Percentiles rank a stretch among this genome's conserved stretches.
Conservation (phyloP, 208 protist genomes). For the Trypanosoma avium region DNA sequence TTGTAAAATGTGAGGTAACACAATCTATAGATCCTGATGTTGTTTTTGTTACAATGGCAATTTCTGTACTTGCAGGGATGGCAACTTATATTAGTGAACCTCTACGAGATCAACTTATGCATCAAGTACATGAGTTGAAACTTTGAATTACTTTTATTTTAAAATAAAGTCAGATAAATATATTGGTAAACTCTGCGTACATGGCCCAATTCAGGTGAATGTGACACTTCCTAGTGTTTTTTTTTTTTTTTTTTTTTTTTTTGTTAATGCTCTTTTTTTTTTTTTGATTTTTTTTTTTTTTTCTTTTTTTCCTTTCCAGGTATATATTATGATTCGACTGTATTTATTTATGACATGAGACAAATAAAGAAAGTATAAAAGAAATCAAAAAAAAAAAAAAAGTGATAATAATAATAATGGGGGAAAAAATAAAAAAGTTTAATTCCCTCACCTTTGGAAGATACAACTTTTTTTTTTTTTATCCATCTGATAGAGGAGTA, state of each 20-base stretch:
- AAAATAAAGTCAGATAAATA: too few species aligned
- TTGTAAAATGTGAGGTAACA: conserved; percentile 56
- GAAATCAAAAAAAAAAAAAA: too few species aligned
- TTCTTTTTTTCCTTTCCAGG: not conserved
- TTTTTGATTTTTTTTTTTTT: not conserved
- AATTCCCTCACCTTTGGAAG: too few species aligned
- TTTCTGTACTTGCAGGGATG: conserved; percentile 74
- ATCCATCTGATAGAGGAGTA: not conserved
- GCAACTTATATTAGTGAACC: conserved; percentile 51
- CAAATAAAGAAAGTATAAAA: too few species aligned
- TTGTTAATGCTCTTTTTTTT: not conserved
- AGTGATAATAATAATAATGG: too few species aligned
- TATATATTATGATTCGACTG: not conserved
- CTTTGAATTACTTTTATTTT: conserved; percentile 45
- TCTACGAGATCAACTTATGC: conserved; percentile 71
- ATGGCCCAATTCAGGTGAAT: too few species aligned
- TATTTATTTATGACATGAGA: too few species aligned
- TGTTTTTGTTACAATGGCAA: conserved; percentile 65
- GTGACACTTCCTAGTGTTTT: not conserved
- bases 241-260: conserved; percentile 9
- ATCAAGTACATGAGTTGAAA: conserved; percentile 64
- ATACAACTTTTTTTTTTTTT: conserved; percentile 10
- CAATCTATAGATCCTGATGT: conserved; percentile 73
- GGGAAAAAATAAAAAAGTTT: too few species aligned
- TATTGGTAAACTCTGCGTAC: not conserved